Evolutionary conservation across 768 basidiomycete genomes (phyloP), one percentile per base, ranked within the genome.

Genomic region (Dentipellis sp.): DNA sequence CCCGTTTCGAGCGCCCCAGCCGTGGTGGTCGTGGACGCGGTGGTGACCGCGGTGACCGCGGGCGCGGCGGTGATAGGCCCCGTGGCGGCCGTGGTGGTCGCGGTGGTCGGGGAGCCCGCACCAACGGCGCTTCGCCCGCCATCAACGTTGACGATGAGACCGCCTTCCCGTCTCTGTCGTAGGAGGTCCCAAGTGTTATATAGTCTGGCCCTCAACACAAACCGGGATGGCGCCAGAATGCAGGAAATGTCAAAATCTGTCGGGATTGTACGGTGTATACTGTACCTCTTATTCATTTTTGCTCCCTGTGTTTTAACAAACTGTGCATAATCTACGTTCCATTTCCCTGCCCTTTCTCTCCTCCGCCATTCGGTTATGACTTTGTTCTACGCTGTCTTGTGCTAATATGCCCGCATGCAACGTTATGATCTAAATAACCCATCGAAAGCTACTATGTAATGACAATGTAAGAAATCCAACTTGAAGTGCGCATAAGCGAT

Each of bases 131-230:
- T 50, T 58, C 72, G 42, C 59, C 73, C 47, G 55, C 64, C 58
- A 74, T 92, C 71, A 78, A 86, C 67, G 88, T 94, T 61, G 84
- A 84, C 65, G 93, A 97, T 71, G 77, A 90, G 71, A 74, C 73
- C 23, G 92, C 91, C 58, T 97, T 97, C 84, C 93, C 93, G 47
- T 91, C 93, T 62, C 80, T 97, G 62, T 78, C 88, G 59, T 80
- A 69, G 65, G 54, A 29, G 54, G 48, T 47, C 21, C 46, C 58
- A 53, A 39, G 19, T 34, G 48, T 39, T 11, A 16, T 21, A 50
- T 50, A 22, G 23, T 23, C 21, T 50, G 29, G 48, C 22, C 19
- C 48, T 50, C 42, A 3, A 17, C n/a, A 29, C 19, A 19, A 19
- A 45, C n/a, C 23, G 48, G 10, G 48, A 16, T 50, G 21, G 48